A percentile compares a stretch with the other conserved stretches of the same genome.
phyloP scores from a whole-genome alignment of 345 rosid genomes.

The Pelargonium nanum region DNA sequence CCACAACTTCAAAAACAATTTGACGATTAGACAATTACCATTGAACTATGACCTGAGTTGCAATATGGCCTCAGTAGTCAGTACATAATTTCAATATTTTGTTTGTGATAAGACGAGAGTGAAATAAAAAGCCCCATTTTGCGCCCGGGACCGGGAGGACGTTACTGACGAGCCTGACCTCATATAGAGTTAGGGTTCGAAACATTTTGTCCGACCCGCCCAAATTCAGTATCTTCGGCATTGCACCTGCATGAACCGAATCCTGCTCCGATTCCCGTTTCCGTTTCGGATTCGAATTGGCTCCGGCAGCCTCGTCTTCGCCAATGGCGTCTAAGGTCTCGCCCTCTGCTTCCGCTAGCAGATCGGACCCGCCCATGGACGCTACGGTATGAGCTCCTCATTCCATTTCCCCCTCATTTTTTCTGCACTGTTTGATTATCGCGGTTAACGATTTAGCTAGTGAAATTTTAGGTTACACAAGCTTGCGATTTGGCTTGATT shows the following conservation, averaged over 20 bases:
- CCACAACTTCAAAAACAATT: no score
- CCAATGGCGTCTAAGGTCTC: conserved; percentile 55
- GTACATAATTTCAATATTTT: no score
- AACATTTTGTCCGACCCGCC: background rate
- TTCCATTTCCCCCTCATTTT: no score
- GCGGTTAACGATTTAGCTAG: no score
- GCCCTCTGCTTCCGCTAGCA: conserved; percentile 43
- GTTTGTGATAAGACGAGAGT: background rate
- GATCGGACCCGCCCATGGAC: conserved; percentile 43
- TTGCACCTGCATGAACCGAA: conserved; percentile 28
- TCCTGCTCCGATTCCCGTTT: conserved; percentile 25
- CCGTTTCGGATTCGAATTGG: conserved; percentile 21
- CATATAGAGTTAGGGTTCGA: background rate
- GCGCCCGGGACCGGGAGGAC: background rate
- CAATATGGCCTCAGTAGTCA: no score
- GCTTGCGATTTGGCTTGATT: no score
- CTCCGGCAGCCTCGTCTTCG: no score
- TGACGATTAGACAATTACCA: no score
- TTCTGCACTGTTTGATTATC: no score
- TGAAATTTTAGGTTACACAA: no score
- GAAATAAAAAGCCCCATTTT: background rate
- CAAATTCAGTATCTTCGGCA: background rate
- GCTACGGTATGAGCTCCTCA: conserved; percentile 13
- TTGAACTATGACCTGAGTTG: no score
- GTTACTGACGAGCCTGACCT: background rate